Evolutionary conservation across 2,329 filamentous ascomycete genomes (phyloP), one percentile per base, ranked within the genome.

Genomic region (Fusarium annulatum): DNA sequence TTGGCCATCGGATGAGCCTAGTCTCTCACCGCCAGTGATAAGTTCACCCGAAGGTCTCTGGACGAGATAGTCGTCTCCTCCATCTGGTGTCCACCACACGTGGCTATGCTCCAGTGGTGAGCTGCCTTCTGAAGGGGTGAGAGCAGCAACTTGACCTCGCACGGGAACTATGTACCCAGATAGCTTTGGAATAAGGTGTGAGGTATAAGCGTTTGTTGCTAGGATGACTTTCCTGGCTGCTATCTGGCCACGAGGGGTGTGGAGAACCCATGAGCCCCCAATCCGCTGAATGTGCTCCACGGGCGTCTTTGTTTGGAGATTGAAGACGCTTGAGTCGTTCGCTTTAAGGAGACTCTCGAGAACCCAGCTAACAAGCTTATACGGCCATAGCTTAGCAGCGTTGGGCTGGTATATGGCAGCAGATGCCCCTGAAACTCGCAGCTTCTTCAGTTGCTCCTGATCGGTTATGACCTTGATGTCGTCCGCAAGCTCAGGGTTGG

Each of bases 121-220:
- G 39, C 73, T 73, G 7, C 79, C 79, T 28, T 76, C 64, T 0
- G 91, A 90, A 9, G 92, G 92, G 7, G 86, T 76, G 26, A 95
- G 86, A 2, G 92, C 88, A 46, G 88, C 88, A 83, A 95, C 90
- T 78, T 95, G 91, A 2, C 93, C 94, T 30, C 93, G 86, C 5
- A 93, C 91, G 0, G 95, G 95, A 5, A 95, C 89, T 71, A 97
- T 92, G 14, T 95, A 86, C 72, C 91, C 89, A 14, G 88, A 85
- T 75, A 96, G 92, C 39, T 84, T 79, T 0, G 93, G 93, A 4
- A 96, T 83, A 8, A 97, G 86, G 68, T 91, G 87, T 3, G 93
- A 94, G 0, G 94, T 95, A 81, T 97, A 97, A 7, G 86, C 95
- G 79, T 97, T 97, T 2, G 93, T 96, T 9, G 94, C 92, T 21